phyloP scores from a whole-genome alignment of 805 yeast genomes.

The Candida xiaguanensis region DNA sequence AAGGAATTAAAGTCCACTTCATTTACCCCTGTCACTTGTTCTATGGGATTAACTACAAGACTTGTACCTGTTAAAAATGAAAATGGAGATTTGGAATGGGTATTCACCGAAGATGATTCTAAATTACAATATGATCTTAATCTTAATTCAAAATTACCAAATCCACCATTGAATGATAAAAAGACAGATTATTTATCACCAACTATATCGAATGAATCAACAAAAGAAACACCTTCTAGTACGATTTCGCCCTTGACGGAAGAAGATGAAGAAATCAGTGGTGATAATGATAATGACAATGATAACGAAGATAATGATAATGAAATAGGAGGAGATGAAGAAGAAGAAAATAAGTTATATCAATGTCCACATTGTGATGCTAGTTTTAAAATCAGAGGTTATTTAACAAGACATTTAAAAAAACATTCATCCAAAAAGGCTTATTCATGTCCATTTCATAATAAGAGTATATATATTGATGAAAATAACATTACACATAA shows the following conservation, averaged over 20 bases:
- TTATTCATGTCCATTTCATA: slow-evolving; percentile 52
- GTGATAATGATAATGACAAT: slow-evolving; percentile 23
- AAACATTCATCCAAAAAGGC: slow-evolving; percentile 50
- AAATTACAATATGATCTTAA: slow-evolving; percentile 18
- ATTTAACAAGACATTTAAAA: slow-evolving; percentile 52
- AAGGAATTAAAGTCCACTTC: background rate
- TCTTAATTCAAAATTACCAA: slow-evolving; percentile 21
- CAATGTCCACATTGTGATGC: slow-evolving; percentile 49
- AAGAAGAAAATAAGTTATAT: slow-evolving; percentile 23
- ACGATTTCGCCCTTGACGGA: slow-evolving; percentile 26
- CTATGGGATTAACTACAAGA: slow-evolving; percentile 47
- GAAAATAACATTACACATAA: slow-evolving; percentile 39
- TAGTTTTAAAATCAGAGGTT: slow-evolving; percentile 48
- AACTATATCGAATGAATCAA: slow-evolving; percentile 24
- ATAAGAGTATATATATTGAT: slow-evolving; percentile 31
- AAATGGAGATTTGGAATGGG: slow-evolving; percentile 58
- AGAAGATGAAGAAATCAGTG: slow-evolving; percentile 8
- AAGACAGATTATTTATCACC: slow-evolving; percentile 11
- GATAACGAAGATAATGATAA: slow-evolving; percentile 10
- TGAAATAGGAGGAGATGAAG: slow-evolving; percentile 13
- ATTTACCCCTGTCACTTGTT: slow-evolving; percentile 28
- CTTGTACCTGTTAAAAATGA: slow-evolving; percentile 49
- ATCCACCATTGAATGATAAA: slow-evolving; percentile 2
- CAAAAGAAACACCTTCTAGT: slow-evolving; percentile 17
- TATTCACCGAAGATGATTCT: slow-evolving; percentile 40